Base-by-base conservation (phyloP, 345 rosid genomes). In the Eucalyptus marginata region DNA sequence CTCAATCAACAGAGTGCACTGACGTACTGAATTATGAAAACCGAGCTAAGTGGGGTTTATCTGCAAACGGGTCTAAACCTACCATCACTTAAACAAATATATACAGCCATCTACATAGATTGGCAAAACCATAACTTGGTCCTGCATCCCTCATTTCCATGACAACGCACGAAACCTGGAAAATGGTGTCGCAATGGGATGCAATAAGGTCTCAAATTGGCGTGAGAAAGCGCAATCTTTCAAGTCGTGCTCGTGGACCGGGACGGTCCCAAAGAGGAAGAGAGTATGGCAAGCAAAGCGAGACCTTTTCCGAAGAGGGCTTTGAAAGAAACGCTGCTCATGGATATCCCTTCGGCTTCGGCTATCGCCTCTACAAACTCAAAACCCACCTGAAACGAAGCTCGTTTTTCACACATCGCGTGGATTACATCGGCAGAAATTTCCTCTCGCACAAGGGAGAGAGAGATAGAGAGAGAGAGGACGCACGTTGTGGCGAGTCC, bases 351-450 rank as follows among this genome's bases (percentile, higher is more conserved):
- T 91, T 97, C 97, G 89, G 97, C 96, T 59, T 95, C 96, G 89
- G 99, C 98, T 68, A 98, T 88, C 86, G 99, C 95, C 80, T 97
- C 99, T 11, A 97, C 91, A 98, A 97, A 94, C 95, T 93, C 95
- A 91, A 97, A 98, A 16, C 99, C 99, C 87, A 97, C 95, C 99
- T 97, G 91, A 76, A 58, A 89, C 27, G 81, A 25, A 17, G 49
- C 62, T 76, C 25, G 49, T 81, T 51, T 51, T 81, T 25, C 40
- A 59, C 49, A 62, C 50, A 40, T 31, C 43, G n/a, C 40, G 46
- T 4, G 31, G 84, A 40, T 76, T 12, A 20, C 47, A 40, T 40
- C 27, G 47, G 84, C 84, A 40, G 29, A 20, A 43, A 76, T 36
- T 40, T 76, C 24, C 84, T 40, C 47, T 6, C 47, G 12, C 84